Evolutionary conservation across 108 stramenopile genomes (phyloP).

Genomic region (Skeletonema costatum): DNA sequence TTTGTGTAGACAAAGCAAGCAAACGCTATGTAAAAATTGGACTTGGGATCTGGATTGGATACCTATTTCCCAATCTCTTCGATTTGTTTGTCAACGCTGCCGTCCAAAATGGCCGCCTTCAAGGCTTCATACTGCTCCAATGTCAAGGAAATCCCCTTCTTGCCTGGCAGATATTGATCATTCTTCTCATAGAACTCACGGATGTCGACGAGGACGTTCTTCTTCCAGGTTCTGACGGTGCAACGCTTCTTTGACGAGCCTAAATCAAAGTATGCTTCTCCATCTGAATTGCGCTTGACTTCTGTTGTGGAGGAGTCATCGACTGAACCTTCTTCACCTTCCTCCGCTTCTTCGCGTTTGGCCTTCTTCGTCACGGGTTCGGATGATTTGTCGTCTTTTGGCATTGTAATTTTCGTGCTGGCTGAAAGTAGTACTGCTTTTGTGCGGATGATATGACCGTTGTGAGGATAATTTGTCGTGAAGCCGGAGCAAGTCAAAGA

Average conservation of each 20-base stretch:
- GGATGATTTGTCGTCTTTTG: not conserved
- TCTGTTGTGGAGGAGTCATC: not conserved
- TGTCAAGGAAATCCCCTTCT: constrained; percentile 78
- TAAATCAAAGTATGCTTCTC: constrained; percentile 77
- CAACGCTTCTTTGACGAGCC: constrained; percentile 56
- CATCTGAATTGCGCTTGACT: constrained; percentile 58
- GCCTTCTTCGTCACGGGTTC: not conserved
- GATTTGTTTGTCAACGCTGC: constrained; percentile 45
- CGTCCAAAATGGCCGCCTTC: constrained; percentile 23
- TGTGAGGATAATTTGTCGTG: not conserved
- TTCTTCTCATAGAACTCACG: constrained; percentile 85
- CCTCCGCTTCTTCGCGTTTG: not conserved
- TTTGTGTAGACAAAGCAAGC: not conserved
- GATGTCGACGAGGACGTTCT: constrained; percentile 69
- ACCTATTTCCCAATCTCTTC: constrained; percentile 22
- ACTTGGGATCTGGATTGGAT: not conserved
- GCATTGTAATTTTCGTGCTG: not conserved
- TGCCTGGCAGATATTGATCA: constrained; percentile 71
- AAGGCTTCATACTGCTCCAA: constrained; percentile 63
- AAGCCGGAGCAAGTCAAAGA: not conserved
- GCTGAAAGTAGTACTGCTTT: not conserved
- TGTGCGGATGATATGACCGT: not conserved
- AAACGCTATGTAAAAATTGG: not conserved
- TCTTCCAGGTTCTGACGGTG: constrained; percentile 73
- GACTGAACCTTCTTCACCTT: not conserved